Conservation (phyloP, 2,329 filamentous ascomycete species). For the Fusarium tuaranense region DNA sequence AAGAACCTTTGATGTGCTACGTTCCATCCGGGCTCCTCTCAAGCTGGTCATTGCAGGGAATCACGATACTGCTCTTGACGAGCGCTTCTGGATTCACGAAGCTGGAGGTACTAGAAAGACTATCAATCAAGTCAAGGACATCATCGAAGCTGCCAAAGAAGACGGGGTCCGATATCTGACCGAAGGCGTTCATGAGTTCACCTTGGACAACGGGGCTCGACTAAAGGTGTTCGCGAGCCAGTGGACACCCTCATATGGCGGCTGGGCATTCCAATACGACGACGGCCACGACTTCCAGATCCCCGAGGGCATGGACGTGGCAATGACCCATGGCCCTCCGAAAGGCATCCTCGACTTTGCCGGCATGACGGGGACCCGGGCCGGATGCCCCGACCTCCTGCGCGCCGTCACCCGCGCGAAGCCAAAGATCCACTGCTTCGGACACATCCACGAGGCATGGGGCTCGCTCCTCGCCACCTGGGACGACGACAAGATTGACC, state of each 20-base stretch:
- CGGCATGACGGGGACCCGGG: conserved; percentile 39
- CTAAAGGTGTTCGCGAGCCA: conserved; percentile 66
- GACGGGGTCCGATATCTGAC: conserved; percentile 59
- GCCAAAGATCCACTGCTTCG: conserved; percentile 66
- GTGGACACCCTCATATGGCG: conserved; percentile 59
- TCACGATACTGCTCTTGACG: conserved; percentile 62
- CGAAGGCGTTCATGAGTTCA: conserved; percentile 62
- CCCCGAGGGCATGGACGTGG: conserved; percentile 55
- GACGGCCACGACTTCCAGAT: conserved; percentile 55
- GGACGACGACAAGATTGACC: conserved; percentile 57
- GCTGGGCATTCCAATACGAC: conserved; percentile 64
- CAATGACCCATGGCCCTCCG: conserved; percentile 68
- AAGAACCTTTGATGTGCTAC: conserved; percentile 56
- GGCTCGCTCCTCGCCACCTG: conserved; percentile 66
- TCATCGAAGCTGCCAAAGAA: conserved; percentile 53
- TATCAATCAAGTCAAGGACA: conserved; percentile 49
- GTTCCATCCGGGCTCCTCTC: conserved; percentile 57
- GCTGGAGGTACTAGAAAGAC: conserved; percentile 22
- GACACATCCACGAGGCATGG: conserved; percentile 71
- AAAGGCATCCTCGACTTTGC: conserved; percentile 61
- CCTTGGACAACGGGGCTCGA: conserved; percentile 60
- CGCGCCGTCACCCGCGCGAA: conserved; percentile 55
- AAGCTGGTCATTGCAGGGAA: conserved; percentile 68
- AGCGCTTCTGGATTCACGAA: conserved; percentile 26
- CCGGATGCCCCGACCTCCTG: conserved; percentile 60